Conservation (phyloP, 768 basidiomycete genomes). For the Leucosporidium creatinivorum region DNA sequence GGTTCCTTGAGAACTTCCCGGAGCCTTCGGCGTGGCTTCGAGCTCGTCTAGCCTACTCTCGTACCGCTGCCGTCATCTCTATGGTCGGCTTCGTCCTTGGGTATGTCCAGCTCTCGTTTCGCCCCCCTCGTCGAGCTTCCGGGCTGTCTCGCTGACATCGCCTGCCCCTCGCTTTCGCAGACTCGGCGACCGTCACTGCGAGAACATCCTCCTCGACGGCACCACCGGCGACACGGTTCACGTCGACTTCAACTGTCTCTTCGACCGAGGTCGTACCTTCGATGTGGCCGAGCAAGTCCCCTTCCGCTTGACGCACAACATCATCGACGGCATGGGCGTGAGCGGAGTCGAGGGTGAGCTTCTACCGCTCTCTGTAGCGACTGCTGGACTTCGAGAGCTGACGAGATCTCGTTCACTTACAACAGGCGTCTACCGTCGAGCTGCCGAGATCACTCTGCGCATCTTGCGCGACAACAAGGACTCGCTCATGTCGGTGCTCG, state of each 20-base stretch:
- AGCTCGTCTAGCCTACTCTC: constrained; percentile 72
- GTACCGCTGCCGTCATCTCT: constrained; percentile 93
- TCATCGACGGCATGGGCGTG: constrained; percentile 85
- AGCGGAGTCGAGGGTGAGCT: constrained; percentile 75
- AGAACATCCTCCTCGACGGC: constrained; percentile 87
- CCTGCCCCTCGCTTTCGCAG: constrained; percentile 43
- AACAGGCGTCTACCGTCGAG: constrained; percentile 75
- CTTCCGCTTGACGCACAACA: constrained; percentile 86
- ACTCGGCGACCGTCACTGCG: constrained; percentile 94
- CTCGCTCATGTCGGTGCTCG: constrained; percentile 86
- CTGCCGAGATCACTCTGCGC: constrained; percentile 83
- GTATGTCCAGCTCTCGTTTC: constrained; percentile 46
- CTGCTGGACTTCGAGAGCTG: background rate
- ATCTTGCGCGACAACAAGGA: constrained; percentile 84
- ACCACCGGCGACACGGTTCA: constrained; percentile 87
- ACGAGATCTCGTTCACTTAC: background rate
- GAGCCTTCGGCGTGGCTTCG: constrained; percentile 92
- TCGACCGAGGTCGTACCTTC: constrained; percentile 85
- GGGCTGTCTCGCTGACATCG: background rate
- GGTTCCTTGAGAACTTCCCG: constrained; percentile 95
- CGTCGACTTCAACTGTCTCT: constrained; percentile 95
- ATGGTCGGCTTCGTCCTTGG: constrained; percentile 97
- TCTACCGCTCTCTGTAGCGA: background rate
- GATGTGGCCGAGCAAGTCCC: constrained; percentile 88
- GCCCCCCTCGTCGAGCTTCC: background rate